Base-by-base conservation (phyloP, 2,329 filamentous ascomycete genomes). In the Periconia sp. region DNA sequence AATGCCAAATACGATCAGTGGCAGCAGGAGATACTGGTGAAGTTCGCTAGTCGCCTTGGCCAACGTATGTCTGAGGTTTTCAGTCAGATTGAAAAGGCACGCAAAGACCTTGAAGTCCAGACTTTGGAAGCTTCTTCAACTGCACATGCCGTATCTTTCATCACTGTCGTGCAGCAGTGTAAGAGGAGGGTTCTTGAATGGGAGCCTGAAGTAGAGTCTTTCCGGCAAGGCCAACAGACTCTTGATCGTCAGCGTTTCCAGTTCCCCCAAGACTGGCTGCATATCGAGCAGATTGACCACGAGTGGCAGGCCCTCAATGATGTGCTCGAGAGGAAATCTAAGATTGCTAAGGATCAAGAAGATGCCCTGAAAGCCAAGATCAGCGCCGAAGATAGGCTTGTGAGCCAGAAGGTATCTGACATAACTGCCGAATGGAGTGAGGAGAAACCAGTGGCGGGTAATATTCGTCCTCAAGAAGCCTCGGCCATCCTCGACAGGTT, bases 1-100 rank as follows among this genome's bases (percentile, higher is more conserved):
- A 99, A 97, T 67, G 91, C 92, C 65, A 99, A 97, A 74, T 99
- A 99, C 71, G 95, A 99, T 70, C 93, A 97, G 73, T 99, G 95
- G 94, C 94, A 99, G 74, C 91, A 97, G 65, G 94, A 99, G 61
- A 96, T 99, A 51, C 81, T 97, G 37, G 85, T 90, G 63, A 96
- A 96, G 71, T 99, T 99, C 74, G 94, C 92, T 37, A 83, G 84
- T 52, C 91, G 94, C 52, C 87, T 99, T 44, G 91, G 92, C 45
- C 89, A 85, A 58, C 90, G 92, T 47, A 95, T 97, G 86, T 85
- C 91, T 46, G 94, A 99, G 67, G 88, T 97, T 3, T 92, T 94
- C 64, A 87, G 89, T 13, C 93, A 97, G 58, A 89, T 99, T 55
- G 90, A 96, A 65, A 92, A 92, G 74, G 91, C 93, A 10, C 86